phyloP scores from a whole-genome alignment of 2,329 filamentous ascomycete species.

The Colletotrichum orbiculare region DNA sequence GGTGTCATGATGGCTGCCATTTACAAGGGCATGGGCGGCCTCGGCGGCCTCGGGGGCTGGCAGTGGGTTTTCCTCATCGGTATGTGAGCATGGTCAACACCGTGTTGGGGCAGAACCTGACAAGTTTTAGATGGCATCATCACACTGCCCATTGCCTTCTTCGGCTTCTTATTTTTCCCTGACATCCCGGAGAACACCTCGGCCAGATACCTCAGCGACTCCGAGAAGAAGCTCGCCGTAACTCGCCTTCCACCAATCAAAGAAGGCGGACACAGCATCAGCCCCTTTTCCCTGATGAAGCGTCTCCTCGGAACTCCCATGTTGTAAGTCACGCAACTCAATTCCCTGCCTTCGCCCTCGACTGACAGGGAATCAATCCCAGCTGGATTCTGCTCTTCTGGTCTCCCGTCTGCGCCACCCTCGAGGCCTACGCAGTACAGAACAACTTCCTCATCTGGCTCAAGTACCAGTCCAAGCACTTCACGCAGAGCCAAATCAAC shows the following conservation, averaged over 20 bases:
- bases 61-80: slow-evolving; percentile 53
- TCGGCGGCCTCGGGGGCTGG: slow-evolving; percentile 61
- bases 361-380: background rate
- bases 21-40: slow-evolving; percentile 52
- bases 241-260: slow-evolving; percentile 44
- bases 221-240: slow-evolving; percentile 54
- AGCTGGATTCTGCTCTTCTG: slow-evolving; percentile 47
- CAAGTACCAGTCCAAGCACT: slow-evolving; percentile 40
- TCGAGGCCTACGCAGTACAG: slow-evolving; percentile 46
- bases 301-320: slow-evolving; percentile 35
- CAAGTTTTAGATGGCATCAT: slow-evolving; percentile 57
- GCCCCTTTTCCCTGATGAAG: slow-evolving; percentile 39
- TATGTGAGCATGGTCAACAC: background rate
- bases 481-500: slow-evolving; percentile 47
- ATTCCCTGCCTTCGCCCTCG: background rate
- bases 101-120: background rate
- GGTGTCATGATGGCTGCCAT: slow-evolving; percentile 65
- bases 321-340: slow-evolving; percentile 36
- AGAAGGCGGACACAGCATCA: slow-evolving; percentile 41
- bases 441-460: slow-evolving; percentile 46
- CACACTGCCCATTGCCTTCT: slow-evolving; percentile 62
- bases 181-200: slow-evolving; percentile 55
- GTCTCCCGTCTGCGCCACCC: slow-evolving; percentile 48
- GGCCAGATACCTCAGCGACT: slow-evolving; percentile 46
- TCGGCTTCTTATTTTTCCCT: slow-evolving; percentile 61